Conservation (phyloP, 176 grass and related monocot genomes). For the Triticum turgidum region DNA sequence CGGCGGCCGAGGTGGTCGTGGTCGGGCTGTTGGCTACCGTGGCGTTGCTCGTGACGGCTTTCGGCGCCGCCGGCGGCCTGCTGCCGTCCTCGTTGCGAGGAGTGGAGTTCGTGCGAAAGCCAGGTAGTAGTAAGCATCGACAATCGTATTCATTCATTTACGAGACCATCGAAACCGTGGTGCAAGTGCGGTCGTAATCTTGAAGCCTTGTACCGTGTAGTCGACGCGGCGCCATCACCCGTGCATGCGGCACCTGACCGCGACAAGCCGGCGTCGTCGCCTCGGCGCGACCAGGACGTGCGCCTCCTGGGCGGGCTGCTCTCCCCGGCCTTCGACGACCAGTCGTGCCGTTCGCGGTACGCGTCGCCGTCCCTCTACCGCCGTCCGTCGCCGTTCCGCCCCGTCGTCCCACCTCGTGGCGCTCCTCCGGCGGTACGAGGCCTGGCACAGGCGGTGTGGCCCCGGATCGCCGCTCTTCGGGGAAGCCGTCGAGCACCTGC, state of each 20-base stretch:
- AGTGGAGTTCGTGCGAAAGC: neutral
- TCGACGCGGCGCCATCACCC: neutral
- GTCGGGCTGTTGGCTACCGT: neutral
- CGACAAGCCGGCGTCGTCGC: neutral
- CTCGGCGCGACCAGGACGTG: conserved; percentile 25
- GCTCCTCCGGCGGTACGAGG: conserved; percentile 63
- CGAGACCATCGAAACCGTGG: neutral
- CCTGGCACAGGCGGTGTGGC: conserved; percentile 58
- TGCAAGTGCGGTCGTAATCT: neutral
- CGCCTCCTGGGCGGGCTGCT: conserved; percentile 68
- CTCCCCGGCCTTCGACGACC: conserved; percentile 41
- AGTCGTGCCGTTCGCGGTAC: conserved; percentile 50
- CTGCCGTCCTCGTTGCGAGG: neutral
- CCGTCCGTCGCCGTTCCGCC: conserved; percentile 36
- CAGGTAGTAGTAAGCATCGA: neutral
- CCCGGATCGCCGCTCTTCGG: conserved; percentile 43
- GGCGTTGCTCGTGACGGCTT: neutral
- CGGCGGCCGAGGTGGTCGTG: neutral
- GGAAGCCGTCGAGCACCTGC: conserved; percentile 46
- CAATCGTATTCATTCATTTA: neutral
- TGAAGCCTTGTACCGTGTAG: conserved; percentile 8
- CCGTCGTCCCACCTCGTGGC: conserved; percentile 52
- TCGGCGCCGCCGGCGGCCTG: conserved; percentile 1
- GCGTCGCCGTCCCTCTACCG: conserved; percentile 31
- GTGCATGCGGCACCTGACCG: neutral